Base-by-base conservation (phyloP, 1,284 basidiomycete genomes). In the Leccinum brunneo-olivaceum region DNA sequence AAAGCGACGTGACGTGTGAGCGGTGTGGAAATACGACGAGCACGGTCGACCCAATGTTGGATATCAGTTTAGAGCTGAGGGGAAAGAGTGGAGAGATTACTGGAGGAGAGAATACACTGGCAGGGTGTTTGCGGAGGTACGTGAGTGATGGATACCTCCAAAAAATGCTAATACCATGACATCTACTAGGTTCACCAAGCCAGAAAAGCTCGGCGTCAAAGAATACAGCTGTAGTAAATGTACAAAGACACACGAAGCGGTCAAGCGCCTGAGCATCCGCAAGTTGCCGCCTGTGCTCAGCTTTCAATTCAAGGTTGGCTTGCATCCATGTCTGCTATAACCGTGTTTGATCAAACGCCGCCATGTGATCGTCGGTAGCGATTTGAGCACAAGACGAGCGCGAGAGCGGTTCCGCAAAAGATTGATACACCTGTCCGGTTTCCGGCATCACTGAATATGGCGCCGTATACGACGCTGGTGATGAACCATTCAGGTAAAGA, bases 231-330 rank as follows among this genome's bases (percentile, higher is more conserved):
- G 87, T 55, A 69, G 68, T 29, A 84, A 82, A 62, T 90, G 87
- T 55, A 75, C 74, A 21, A 85, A 83, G 56, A 69, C 75, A 19
- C 77, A 80, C 62, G 78, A 82, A 51, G 87, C 86, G 0, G 88
- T 77, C 53, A 93, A 94, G 59, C 83, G 90, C 34, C 67, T 98
- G 41, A 88, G 82, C 51, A 82, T 98, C 53, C 79, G 77, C 44
- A 84, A 84, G 50, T 72, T 98, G 4, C 93, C 95, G 0, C 87
- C 90, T 0, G 91, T 96, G 1, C 71, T 98, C 35, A 91, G 88
- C 54, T 90, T 98, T 54, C 95, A 98, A 63, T 85, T 98, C 68
- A 98, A 98, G 76, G 92, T 90, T 43, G 32, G 59, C 8, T 27
- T 11, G 5, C 16, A 16, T 32, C 25, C 8, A 9, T 12, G 5